Conservation (phyloP, 192 early-diverging fungal species). For the Backusella mclennaniae region DNA sequence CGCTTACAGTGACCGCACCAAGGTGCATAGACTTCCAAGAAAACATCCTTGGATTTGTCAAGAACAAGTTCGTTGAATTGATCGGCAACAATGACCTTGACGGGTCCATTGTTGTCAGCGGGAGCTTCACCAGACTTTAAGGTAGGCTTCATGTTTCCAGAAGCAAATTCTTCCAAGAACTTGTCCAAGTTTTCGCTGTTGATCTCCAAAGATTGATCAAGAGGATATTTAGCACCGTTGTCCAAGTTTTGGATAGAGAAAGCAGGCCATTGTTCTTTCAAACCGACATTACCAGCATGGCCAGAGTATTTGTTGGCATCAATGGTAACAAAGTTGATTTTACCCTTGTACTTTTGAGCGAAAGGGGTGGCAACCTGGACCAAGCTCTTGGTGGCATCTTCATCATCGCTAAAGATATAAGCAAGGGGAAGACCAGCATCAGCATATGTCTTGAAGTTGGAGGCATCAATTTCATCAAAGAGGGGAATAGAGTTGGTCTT, state of each 20-base stretch:
- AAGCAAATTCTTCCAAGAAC: slow-evolving; percentile 66
- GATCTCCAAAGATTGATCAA: slow-evolving; percentile 67
- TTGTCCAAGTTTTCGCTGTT: slow-evolving; percentile 53
- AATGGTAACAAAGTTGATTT: slow-evolving; percentile 88
- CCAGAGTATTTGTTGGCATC: slow-evolving; percentile 82
- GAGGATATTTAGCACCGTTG: slow-evolving; percentile 82
- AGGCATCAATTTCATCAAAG: slow-evolving; percentile 87
- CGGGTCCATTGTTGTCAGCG: slow-evolving; percentile 81
- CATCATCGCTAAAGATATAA: slow-evolving; percentile 79
- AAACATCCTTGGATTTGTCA: slow-evolving; percentile 84
- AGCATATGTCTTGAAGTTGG: slow-evolving; percentile 89
- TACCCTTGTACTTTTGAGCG: slow-evolving; percentile 87
- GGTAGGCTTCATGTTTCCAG: slow-evolving; percentile 68
- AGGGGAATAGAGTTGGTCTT: slow-evolving; percentile 78
- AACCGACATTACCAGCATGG: slow-evolving; percentile 86
- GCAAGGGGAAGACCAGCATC: slow-evolving; percentile 85
- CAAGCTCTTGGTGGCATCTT: slow-evolving; percentile 48
- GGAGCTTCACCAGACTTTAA: slow-evolving; percentile 86
- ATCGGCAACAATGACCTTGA: slow-evolving; percentile 87
- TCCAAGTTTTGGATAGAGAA: slow-evolving; percentile 84
- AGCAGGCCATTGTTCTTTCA: slow-evolving; percentile 92
- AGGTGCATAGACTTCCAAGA: slow-evolving; percentile 92
- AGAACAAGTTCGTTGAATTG: slow-evolving; percentile 83
- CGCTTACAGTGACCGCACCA: slow-evolving; percentile 86
- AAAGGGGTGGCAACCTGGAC: slow-evolving; percentile 64